These are phyloP conservation scores for Bryum argenteum DNA, from an alignment of 225 moss, liverwort and hornwort genomes.

Conservation along the genomic window DNA sequence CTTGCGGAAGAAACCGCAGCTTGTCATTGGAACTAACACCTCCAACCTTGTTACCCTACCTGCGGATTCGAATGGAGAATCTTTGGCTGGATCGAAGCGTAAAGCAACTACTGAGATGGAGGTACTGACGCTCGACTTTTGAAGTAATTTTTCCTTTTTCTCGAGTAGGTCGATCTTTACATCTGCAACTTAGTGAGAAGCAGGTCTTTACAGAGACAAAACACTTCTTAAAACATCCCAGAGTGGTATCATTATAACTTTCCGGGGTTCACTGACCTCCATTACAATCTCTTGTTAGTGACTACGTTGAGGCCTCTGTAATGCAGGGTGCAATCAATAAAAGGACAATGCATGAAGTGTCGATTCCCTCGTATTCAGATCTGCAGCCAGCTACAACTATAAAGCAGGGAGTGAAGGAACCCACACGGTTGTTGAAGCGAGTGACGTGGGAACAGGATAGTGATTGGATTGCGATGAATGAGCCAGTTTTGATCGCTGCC, in stretches of 20 bases:
- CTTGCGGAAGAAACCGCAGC: slow-evolving; percentile 37
- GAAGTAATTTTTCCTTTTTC: background rate
- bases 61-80: background rate
- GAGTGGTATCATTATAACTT: background rate
- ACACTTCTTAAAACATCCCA: background rate
- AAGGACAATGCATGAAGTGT: slow-evolving; percentile 12
- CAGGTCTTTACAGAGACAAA: background rate
- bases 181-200: background rate
- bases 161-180: background rate
- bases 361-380: background rate
- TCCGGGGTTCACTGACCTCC: background rate
- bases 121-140: slow-evolving; percentile 24
- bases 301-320: slow-evolving; percentile 8
- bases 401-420: background rate
- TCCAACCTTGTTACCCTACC: background rate
- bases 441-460: slow-evolving; percentile 21
- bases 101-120: slow-evolving; percentile 24
- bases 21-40: slow-evolving; percentile 34
- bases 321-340: slow-evolving; percentile 26
- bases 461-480: slow-evolving; percentile 21
- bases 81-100: slow-evolving; percentile 39
- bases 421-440: slow-evolving; percentile 13
- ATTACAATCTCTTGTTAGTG: slow-evolving; percentile 2
- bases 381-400: background rate
- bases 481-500: slow-evolving; percentile 18